phyloP scores from a whole-genome alignment of 345 rosid species.

The Camelina sativa region DNA sequence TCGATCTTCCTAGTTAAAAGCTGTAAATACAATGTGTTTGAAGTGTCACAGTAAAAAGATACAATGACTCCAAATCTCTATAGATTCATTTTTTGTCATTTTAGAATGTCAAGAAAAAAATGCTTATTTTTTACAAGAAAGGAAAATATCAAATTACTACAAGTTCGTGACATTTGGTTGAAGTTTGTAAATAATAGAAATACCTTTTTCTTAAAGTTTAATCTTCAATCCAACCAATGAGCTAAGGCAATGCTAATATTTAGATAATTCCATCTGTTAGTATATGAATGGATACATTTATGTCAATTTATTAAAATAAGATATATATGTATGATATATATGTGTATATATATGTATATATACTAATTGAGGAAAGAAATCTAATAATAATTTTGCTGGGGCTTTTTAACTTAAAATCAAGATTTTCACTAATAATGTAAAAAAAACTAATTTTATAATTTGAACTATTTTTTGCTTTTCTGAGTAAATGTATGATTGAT shows the following conservation, averaged over 20 bases:
- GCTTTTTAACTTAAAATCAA: not conserved
- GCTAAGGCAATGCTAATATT: not conserved
- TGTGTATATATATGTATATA: not conserved
- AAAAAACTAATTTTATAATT: not conserved
- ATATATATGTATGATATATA: not conserved
- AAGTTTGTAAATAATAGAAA: no score
- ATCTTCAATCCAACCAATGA: not conserved
- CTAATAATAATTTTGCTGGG: not conserved
- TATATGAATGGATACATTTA: not conserved
- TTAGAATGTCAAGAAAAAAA: no score
- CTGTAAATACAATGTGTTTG: not conserved
- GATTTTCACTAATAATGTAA: constrained; percentile 2
- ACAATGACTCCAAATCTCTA: not conserved
- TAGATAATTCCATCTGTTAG: not conserved
- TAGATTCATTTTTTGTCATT: not conserved
- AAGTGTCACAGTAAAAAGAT: no score
- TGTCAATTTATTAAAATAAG: not conserved
- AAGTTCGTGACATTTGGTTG: no score
- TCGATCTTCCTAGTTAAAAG: not conserved
- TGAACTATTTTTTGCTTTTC: not conserved
- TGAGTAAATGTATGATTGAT: not conserved
- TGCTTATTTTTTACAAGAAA: no score
- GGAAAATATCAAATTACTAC: no score
- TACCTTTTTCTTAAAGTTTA: no score
- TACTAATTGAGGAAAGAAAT: not conserved